phyloP scores from a whole-genome alignment of 2,329 filamentous ascomycete genomes.

The Paracorniculantispora psalliotae region DNA sequence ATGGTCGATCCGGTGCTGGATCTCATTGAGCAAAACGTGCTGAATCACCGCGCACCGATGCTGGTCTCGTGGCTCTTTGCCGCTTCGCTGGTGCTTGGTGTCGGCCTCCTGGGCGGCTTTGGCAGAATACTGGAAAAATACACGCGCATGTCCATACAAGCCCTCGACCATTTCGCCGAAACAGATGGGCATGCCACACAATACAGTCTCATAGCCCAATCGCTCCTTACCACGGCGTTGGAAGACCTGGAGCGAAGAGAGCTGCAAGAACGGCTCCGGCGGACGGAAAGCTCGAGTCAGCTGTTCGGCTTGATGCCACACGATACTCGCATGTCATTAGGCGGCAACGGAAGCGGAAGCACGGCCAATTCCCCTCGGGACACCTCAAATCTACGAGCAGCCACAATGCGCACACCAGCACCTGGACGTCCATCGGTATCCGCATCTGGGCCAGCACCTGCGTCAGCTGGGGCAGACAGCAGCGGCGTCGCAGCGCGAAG shows the following conservation, averaged over 20 bases:
- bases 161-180: constrained; percentile 45
- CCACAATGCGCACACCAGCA: not conserved
- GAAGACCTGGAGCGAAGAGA: constrained; percentile 45
- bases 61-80: constrained; percentile 52
- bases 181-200: constrained; percentile 46
- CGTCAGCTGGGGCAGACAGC: not conserved
- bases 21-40: constrained; percentile 35
- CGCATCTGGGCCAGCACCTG: not conserved
- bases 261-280: constrained; percentile 38
- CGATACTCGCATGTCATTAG: not conserved
- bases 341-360: not conserved
- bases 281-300: constrained; percentile 47
- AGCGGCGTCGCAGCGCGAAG: not conserved
- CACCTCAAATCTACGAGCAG: not conserved
- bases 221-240: constrained; percentile 41
- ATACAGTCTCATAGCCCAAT: constrained; percentile 50
- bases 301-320: constrained; percentile 46
- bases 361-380: constrained; percentile 1
- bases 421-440: not conserved
- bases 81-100: constrained; percentile 46
- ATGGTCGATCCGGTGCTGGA: constrained; percentile 47
- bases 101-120: constrained; percentile 47
- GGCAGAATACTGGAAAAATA: constrained; percentile 49
- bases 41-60: constrained; percentile 44
- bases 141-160: constrained; percentile 41